Evolutionary conservation across 345 rosid species (phyloP), one percentile per base, ranked within the genome.

Genomic region (Acer saccharum): DNA sequence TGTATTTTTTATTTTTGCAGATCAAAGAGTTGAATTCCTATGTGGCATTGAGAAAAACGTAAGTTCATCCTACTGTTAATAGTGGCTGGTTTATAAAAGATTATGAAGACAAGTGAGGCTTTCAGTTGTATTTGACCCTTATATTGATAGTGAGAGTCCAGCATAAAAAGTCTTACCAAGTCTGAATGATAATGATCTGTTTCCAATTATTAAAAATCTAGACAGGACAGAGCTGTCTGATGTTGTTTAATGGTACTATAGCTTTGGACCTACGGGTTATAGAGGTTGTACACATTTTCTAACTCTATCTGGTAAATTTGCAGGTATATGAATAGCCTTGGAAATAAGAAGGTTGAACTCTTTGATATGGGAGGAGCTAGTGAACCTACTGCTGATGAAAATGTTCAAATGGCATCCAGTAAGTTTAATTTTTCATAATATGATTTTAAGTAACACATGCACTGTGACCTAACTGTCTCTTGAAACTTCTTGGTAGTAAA

Each of bases 11-110:
- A 10, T 62, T 78, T 74, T 76, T 76, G 84, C 93, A 95, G 99
- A 93, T 95, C 82, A 95, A 93, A 81, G 99, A 95, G 86, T 89
- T 95, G 79, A 93, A 95, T 85, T 90, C 99, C 17, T 95, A 93
- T 50, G 99, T 93, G 76, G 94, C 93, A 13, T 79, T 92, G 81
- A 91, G 99, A 82, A 95, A 95, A 88, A 92, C 96, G 99, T 95
- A 74, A 90, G 96, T 87, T 61, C 54, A 48, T 72, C 35, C 44
- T 23, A 12, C 17, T 29, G 0, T 11, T 39, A 13, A 2, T 21
- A 10, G 65, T 21, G 44, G 52, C 35, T 52, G 41, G 7, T 43
- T 43, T 50, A 23, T 60, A 39, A 10, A 43, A 73, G 6, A 73
- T 27, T 16, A 25, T 6, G 13, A 20, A 2, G 46, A 57, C 29